phyloP scores from a whole-genome alignment of 306 rosid species.

The Trifolium repens region DNA sequence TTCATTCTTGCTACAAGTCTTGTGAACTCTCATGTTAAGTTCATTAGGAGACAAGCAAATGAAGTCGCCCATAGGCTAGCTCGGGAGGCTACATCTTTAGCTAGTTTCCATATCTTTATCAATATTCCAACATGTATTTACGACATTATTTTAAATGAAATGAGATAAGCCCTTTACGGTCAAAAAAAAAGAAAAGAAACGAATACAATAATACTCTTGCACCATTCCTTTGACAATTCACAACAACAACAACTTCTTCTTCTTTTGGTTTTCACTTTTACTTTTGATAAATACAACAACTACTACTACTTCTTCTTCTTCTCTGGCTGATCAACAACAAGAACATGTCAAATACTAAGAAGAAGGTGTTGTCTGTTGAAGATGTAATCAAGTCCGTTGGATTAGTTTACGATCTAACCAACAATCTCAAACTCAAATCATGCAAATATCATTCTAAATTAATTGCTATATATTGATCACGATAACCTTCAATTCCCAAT shows the following conservation, averaged over 20 bases:
- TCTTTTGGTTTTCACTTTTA: not conserved
- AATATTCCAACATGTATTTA: too few species aligned
- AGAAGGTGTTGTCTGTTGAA: constrained; percentile 42
- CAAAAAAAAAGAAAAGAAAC: too few species aligned
- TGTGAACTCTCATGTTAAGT: too few species aligned
- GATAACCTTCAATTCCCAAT: constrained; percentile 49
- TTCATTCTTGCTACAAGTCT: too few species aligned
- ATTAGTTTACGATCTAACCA: constrained; percentile 66
- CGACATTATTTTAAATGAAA: too few species aligned
- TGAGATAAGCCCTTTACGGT: too few species aligned
- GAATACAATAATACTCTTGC: not conserved
- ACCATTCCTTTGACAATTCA: constrained; percentile 14
- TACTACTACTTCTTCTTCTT: not conserved
- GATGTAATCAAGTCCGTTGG: constrained; percentile 62
- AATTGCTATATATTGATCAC: constrained; percentile 55
- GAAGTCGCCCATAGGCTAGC: too few species aligned
- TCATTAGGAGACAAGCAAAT: too few species aligned
- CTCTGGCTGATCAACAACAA: not conserved
- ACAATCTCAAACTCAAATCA: constrained; percentile 67
- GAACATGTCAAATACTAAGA: not conserved
- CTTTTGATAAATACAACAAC: not conserved
- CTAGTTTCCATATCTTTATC: too few species aligned
- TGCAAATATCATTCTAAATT: constrained; percentile 55
- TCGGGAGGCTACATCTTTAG: too few species aligned
- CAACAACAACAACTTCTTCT: not conserved